phyloP scores from a whole-genome alignment of 1,139 yeast genomes.

The Pichia terricola region DNA sequence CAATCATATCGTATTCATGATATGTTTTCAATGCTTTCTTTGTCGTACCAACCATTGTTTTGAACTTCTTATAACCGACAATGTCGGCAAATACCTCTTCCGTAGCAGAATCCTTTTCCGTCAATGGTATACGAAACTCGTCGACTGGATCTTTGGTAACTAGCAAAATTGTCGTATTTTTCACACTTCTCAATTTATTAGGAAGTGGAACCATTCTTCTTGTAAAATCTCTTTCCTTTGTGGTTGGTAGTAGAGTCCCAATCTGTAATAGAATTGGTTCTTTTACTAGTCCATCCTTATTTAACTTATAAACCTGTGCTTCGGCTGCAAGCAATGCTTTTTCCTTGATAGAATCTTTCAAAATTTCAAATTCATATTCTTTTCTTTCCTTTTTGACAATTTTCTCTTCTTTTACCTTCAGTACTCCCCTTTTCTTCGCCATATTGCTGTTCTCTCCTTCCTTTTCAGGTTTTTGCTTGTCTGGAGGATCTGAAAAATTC shows the following conservation, averaged over 20 bases:
- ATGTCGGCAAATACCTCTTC: slow-evolving; percentile 52
- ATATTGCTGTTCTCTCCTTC: neutral
- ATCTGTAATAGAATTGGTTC: slow-evolving; percentile 43
- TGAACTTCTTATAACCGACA: slow-evolving; percentile 47
- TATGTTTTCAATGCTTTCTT: slow-evolving; percentile 38
- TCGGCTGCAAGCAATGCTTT: slow-evolving; percentile 12
- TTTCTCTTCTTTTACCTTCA: slow-evolving; percentile 3
- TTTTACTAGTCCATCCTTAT: slow-evolving; percentile 11
- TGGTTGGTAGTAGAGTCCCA: slow-evolving; percentile 41
- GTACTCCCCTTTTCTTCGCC: slow-evolving; percentile 1
- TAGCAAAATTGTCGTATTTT: slow-evolving; percentile 42
- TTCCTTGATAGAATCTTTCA: slow-evolving; percentile 1
- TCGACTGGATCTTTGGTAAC: slow-evolving; percentile 63
- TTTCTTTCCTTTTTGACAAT: slow-evolving; percentile 1
- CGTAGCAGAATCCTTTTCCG: slow-evolving; percentile 41
- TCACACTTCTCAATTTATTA: slow-evolving; percentile 37
- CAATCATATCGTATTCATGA: slow-evolving; percentile 54
- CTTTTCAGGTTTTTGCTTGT: no score
- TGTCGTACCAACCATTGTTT: slow-evolving; percentile 35
- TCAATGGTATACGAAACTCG: slow-evolving; percentile 39
- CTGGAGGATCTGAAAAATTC: no score
- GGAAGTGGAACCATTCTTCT: slow-evolving; percentile 62
- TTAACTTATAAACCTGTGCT: slow-evolving; percentile 13
- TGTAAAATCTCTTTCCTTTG: slow-evolving; percentile 42
- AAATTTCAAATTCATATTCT: slow-evolving; percentile 5